Evolutionary conservation across 2,329 filamentous ascomycete species (phyloP).

Genomic region (Fusarium sp.): DNA sequence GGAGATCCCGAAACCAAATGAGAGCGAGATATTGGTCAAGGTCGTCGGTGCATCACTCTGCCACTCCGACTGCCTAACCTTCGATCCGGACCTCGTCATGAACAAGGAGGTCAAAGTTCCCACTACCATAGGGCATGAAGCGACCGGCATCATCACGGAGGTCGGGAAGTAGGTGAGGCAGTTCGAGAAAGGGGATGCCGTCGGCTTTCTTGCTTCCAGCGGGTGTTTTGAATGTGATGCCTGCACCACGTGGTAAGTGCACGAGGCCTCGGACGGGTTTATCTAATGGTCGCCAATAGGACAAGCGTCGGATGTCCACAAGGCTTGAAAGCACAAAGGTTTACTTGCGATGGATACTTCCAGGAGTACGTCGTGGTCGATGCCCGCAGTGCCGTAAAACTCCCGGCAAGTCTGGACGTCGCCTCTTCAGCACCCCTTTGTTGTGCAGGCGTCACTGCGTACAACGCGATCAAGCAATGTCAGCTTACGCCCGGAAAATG

Average conservation of each 20-base stretch:
- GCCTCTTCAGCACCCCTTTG: not conserved
- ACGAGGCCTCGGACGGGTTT: not conserved
- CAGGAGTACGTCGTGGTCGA: not conserved
- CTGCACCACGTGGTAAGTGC: not conserved
- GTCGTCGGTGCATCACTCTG: not conserved
- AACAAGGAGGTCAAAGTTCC: not conserved
- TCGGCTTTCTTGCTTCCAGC: not conserved
- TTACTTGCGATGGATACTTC: not conserved
- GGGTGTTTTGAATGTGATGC: not conserved
- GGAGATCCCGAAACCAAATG: not conserved
- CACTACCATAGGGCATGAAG: not conserved
- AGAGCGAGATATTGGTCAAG: not conserved
- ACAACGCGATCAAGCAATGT: not conserved
- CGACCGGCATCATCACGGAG: not conserved
- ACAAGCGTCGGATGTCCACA: not conserved
- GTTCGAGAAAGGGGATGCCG: not conserved
- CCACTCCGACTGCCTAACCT: not conserved
- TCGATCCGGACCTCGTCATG: not conserved
- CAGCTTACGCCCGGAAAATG: not conserved
- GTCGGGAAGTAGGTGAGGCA: not conserved
- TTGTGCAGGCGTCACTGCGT: constrained; percentile 1
- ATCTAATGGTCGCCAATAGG: not conserved
- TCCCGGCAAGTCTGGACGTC: not conserved
- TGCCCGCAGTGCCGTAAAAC: not conserved
- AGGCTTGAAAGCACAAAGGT: not conserved